A percentile compares a stretch with the other conserved stretches of the same genome.
These are phyloP conservation scores for Metarhizium rileyi DNA, from an alignment of 2,329 filamentous ascomycete species.

Conservation along the genomic window DNA sequence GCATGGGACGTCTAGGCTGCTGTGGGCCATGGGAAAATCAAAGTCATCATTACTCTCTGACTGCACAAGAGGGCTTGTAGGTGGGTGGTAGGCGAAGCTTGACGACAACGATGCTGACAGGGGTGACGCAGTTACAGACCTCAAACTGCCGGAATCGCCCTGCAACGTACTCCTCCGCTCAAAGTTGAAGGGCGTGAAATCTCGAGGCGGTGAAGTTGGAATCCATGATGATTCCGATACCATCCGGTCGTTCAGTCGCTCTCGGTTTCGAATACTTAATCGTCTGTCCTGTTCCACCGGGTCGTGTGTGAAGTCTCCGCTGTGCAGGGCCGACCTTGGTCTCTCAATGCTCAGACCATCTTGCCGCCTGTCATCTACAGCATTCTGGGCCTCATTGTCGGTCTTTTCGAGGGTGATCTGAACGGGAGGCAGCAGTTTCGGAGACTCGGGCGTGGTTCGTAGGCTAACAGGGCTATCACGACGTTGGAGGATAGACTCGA, in stretches of 20 bases:
- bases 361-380: slow-evolving; percentile 32
- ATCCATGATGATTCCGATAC: slow-evolving; percentile 31
- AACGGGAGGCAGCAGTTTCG: slow-evolving; percentile 34
- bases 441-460: slow-evolving; percentile 25
- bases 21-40: slow-evolving; percentile 45
- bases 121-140: slow-evolving; percentile 42
- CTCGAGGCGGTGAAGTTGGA: slow-evolving; percentile 45
- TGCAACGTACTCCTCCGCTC: slow-evolving; percentile 23
- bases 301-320: slow-evolving; percentile 51
- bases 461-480: slow-evolving; percentile 14
- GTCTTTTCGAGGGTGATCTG: slow-evolving; percentile 38
- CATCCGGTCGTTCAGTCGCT: neutral
- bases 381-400: slow-evolving; percentile 14
- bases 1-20: slow-evolving; percentile 38
- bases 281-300: slow-evolving; percentile 12
- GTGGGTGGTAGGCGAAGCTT: slow-evolving; percentile 75
- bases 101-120: slow-evolving; percentile 64
- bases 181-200: slow-evolving; percentile 37
- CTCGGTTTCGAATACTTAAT: neutral
- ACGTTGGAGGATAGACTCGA: slow-evolving; percentile 27
- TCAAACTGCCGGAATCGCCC: slow-evolving; percentile 26
- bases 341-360: slow-evolving; percentile 63
- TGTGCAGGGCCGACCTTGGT: slow-evolving; percentile 67
- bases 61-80: slow-evolving; percentile 86
- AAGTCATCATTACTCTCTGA: slow-evolving; percentile 73